Percentiles rank a stretch among this genome's conserved stretches.
Conservation (phyloP, 2,329 filamentous ascomycete species). For the Ciborinia camelliae region DNA sequence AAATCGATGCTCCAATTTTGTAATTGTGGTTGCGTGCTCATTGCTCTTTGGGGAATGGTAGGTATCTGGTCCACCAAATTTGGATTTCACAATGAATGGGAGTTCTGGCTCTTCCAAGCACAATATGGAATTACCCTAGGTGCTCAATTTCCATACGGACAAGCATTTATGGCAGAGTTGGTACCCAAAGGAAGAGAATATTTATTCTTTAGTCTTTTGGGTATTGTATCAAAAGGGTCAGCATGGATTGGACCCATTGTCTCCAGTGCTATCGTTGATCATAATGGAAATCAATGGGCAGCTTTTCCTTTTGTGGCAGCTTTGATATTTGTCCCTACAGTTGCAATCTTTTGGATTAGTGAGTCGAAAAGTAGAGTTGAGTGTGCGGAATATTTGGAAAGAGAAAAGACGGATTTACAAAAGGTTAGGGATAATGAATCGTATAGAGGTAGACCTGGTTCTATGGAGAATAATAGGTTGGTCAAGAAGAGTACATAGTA, state of each 20-base stretch:
- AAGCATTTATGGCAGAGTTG: constrained; percentile 37
- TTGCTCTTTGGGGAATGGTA: constrained; percentile 35
- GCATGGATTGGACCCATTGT: constrained; percentile 38
- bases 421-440: constrained; percentile 21
- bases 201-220: constrained; percentile 37
- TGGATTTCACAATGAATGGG: constrained; percentile 36
- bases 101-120: constrained; percentile 36
- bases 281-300: constrained; percentile 34
- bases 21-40: constrained; percentile 32
- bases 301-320: constrained; percentile 34
- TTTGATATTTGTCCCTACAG: constrained; percentile 33
- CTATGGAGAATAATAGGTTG: not conserved
- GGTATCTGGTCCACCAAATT: constrained; percentile 36
- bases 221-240: constrained; percentile 36
- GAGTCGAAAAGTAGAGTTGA: constrained; percentile 34
- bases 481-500: not conserved
- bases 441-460: not conserved
- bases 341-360: constrained; percentile 36
- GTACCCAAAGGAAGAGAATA: constrained; percentile 36
- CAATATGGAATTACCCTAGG: constrained; percentile 33
- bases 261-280: constrained; percentile 34
- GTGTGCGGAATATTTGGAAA: constrained; percentile 34
- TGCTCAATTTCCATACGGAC: constrained; percentile 35
- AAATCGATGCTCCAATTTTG: constrained; percentile 35
- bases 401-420: constrained; percentile 30